These are phyloP conservation scores for Thalassiosira exigua DNA, from an alignment of 352 stramenopile species.

Conservation along the genomic window DNA sequence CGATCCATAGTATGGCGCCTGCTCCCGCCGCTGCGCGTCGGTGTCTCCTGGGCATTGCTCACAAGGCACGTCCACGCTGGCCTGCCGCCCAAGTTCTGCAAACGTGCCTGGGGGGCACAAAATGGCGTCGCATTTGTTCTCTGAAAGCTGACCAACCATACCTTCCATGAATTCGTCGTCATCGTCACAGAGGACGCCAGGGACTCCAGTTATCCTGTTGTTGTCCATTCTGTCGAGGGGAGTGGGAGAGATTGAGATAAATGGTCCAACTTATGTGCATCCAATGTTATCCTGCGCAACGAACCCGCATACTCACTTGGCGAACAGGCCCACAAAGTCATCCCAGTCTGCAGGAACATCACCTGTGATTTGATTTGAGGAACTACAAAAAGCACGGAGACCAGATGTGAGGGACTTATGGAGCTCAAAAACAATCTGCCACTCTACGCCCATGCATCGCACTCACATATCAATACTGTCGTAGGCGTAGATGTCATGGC, in stretches of 20 bases:
- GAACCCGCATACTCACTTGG: slow-evolving; percentile 37
- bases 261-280: neutral
- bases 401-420: no score
- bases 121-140: slow-evolving; percentile 69
- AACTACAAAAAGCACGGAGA: no score
- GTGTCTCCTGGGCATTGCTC: slow-evolving; percentile 45
- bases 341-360: slow-evolving; percentile 51
- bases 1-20: slow-evolving; percentile 63
- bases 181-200: slow-evolving; percentile 61
- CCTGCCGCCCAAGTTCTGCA: slow-evolving; percentile 52
- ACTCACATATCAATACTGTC: slow-evolving; percentile 63
- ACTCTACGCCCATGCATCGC: no score
- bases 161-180: slow-evolving; percentile 66
- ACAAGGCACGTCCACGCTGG: slow-evolving; percentile 28
- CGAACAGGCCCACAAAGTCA: slow-evolving; percentile 58
- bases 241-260: neutral
- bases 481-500: slow-evolving; percentile 56
- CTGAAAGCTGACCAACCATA: slow-evolving; percentile 46
- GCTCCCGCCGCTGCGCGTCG: slow-evolving; percentile 1
- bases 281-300: neutral
- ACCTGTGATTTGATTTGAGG: slow-evolving; percentile 63
- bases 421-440: no score
- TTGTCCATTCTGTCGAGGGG: slow-evolving; percentile 30
- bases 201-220: slow-evolving; percentile 62
- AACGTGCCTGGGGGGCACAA: slow-evolving; percentile 58